Evolutionary conservation across 2,329 filamentous ascomycete species (phyloP).

Genomic region (Fusarium stilboides): DNA sequence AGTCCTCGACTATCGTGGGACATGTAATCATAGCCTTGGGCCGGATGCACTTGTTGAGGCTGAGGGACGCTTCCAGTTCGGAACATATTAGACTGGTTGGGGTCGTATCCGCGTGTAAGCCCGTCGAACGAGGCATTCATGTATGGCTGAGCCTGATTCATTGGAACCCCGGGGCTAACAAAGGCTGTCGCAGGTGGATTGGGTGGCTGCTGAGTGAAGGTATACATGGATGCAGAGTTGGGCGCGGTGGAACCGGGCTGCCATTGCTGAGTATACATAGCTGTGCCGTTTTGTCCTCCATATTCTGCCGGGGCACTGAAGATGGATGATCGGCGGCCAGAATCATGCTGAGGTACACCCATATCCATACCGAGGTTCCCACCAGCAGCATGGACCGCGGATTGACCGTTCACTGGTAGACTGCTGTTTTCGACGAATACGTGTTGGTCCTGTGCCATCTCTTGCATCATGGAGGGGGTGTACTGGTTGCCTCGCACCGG

Average conservation of each 20-base stretch:
- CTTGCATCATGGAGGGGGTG: slow-evolving; percentile 59
- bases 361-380: slow-evolving; percentile 62
- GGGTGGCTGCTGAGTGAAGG: slow-evolving; percentile 60
- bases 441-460: slow-evolving; percentile 60
- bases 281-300: slow-evolving; percentile 54
- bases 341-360: slow-evolving; percentile 60
- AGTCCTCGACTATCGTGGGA: slow-evolving; percentile 54
- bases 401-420: slow-evolving; percentile 55
- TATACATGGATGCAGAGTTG: slow-evolving; percentile 61
- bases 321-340: slow-evolving; percentile 62
- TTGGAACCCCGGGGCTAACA: slow-evolving; percentile 51
- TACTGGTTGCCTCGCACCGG: slow-evolving; percentile 61
- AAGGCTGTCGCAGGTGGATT: slow-evolving; percentile 52
- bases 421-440: slow-evolving; percentile 58
- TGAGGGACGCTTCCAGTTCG: slow-evolving; percentile 52
- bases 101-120: slow-evolving; percentile 54
- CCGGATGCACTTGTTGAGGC: slow-evolving; percentile 48
- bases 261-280: slow-evolving; percentile 63
- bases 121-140: slow-evolving; percentile 56
- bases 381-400: slow-evolving; percentile 54
- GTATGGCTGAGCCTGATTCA: slow-evolving; percentile 54
- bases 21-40: slow-evolving; percentile 56
- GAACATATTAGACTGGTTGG: slow-evolving; percentile 53
- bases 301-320: slow-evolving; percentile 61
- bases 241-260: slow-evolving; percentile 61